Evolutionary conservation across 176 grass and related monocot species (phyloP), one percentile per base, ranked within the genome.

Genomic region (Bromus sterilis): DNA sequence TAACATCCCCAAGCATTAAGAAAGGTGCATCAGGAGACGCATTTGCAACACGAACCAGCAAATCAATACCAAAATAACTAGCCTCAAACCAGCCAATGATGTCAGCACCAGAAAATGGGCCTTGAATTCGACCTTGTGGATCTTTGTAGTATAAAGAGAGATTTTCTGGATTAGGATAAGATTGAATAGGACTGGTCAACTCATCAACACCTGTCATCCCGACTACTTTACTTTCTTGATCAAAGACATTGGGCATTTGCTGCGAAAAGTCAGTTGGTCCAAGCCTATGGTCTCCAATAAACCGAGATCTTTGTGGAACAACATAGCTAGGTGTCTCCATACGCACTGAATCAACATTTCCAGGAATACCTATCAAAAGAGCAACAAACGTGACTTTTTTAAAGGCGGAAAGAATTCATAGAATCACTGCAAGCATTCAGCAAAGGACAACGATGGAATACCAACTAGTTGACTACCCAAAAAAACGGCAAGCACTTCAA

Each of bases 31-130:
- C 91, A 71, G 77, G 72, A 20, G 87, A 86, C 42, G 80, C 89
- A 88, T 82, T 91, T 36, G 49, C 85, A 79, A 87, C 79, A 60
- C 97, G 79, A 53, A 99, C 93, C 65, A 89, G 83, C 71, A 99
- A 91, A 86, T 99, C 91, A 61, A 99, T 96, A 83, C 97, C 97
- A 83, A 99, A 99, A 87, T 90, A 99, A 71, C 89, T 78, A 59
- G 97, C 89, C 80, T 99, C 97, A 62, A 93, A 99, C 97, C 97
- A 99, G 36, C 85, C 80, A 86, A 99, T 94, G 35, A 99, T 86
- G 82, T 99, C 93, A 14, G 88, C 91, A 76, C 97, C 97, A 89
- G 91, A 88, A 84, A 99, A 99, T 34, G 97, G 97, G 74, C 97
- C 97, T 88, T 96, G 97, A 80, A 99, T 62, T 80, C 83, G 97